Conservation (phyloP, 805 yeast species). For the Saccharomycopsis synnaedendra region DNA sequence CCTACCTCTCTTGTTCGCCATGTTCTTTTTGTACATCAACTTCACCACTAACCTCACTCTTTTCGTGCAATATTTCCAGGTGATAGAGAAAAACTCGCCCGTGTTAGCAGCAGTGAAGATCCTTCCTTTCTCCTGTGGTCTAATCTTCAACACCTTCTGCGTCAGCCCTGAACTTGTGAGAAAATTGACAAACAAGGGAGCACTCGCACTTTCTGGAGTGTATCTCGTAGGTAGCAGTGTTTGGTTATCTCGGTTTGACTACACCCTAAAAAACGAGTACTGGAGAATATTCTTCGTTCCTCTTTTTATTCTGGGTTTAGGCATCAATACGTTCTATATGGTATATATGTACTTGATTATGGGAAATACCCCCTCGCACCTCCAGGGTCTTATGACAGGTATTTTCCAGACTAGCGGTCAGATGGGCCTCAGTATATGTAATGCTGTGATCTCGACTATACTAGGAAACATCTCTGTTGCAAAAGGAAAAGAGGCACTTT, state of each 20-base stretch:
- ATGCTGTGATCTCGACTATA: slow-evolving; percentile 21
- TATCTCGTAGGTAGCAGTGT: background rate
- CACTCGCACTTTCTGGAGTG: background rate
- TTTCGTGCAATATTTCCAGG: slow-evolving; percentile 21
- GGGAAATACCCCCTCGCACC: slow-evolving; percentile 25
- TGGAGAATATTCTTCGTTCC: slow-evolving; percentile 11
- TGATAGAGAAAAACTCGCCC: slow-evolving; percentile 21
- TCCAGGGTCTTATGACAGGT: slow-evolving; percentile 31
- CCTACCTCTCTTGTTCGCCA: slow-evolving; percentile 17
- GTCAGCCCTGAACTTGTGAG: background rate
- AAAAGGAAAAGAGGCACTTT: too few species aligned
- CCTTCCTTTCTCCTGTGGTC: slow-evolving; percentile 19
- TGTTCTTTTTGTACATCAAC: slow-evolving; percentile 18
- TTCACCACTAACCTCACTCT: slow-evolving; percentile 18
- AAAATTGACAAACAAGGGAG: background rate
- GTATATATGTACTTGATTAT: slow-evolving; percentile 24
- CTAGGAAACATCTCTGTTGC: slow-evolving; percentile 18
- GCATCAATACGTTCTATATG: slow-evolving; percentile 25
- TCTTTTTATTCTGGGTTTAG: slow-evolving; percentile 20
- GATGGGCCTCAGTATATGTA: slow-evolving; percentile 23
- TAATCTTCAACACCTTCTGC: slow-evolving; percentile 17
- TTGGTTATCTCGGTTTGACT: slow-evolving; percentile 2
- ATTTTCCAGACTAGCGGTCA: slow-evolving; percentile 27
- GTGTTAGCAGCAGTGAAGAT: slow-evolving; percentile 27
- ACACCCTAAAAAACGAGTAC: background rate